Base-by-base conservation (phyloP, 2,329 filamentous ascomycete genomes). In the Ophiostoma novo-ulmi region DNA sequence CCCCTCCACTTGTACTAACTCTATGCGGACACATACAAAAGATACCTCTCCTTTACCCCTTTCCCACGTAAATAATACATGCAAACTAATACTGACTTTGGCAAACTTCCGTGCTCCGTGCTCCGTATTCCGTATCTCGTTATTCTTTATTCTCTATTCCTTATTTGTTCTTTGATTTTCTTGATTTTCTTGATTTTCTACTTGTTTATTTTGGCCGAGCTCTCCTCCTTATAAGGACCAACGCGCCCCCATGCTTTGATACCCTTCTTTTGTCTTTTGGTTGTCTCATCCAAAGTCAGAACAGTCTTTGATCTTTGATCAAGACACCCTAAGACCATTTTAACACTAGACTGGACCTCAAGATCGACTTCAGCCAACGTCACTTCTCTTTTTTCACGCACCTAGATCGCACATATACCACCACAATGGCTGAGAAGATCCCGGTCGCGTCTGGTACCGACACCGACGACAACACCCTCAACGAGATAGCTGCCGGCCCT, bases 391-490 rank as follows among this genome's bases (percentile, higher is more conserved):
- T 26, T 41, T 44, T 17, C 39, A 44, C 39, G 14, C 39, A 44
- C 10, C 8, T 13, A 44, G 2, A 10, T 44, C 31, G 39, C 39
- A 41, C 11, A 58, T 8, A 26, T 55, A 6, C 38, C 38, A 41
- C 44, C 5, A 52, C n/a, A 5, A 69, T 69, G 67, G 17, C 67
- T n/a, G 68, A 71, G 13, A 69, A 65, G 39, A 26, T 39, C 8
- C 38, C 69, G 31, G 61, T 44, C 35, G 35, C 52, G 26, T 64
- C 65, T 20, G 71, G 44, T 63, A 55, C 48, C 41, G 71, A 72
- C 35, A 70, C 69, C 35, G 71, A 72, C 64, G 67, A 68, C 71
- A 69, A 63, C 71, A 72, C 71, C 1, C 20, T 70, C 11, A 31
- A 44, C 39, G 67, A 41, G 48, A 67, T n/a, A 44, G 67, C 48